Evolutionary conservation across 352 stramenopile species (phyloP), one percentile per base, ranked within the genome.

Genomic region (Globisporangium okanoganense): DNA sequence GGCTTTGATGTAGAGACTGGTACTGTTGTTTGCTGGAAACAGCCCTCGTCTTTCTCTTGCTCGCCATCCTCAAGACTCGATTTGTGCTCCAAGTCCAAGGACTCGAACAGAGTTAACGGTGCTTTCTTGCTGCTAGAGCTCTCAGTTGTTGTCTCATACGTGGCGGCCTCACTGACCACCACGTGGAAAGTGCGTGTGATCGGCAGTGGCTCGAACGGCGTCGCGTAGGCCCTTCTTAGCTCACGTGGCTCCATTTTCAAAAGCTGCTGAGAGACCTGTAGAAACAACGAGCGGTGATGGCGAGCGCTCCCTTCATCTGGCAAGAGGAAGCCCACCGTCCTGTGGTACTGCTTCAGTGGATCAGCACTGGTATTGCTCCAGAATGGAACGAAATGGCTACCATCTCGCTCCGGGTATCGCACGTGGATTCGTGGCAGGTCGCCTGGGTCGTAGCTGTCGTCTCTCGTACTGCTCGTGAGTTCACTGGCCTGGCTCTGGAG

Each of bases 151-250:
- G 14, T 1, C 18, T 27, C 35, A 44, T 5, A 31, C 9, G 20
- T 22, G 18, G 5, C n/a, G 13, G 57, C 52, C 14, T 35, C 47
- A 22, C 2, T 22, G 22, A 77, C 24, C 9, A 59, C 20, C 25
- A 82, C 64, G 14, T 65, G 64, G 53, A 84, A 82, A 8, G 74
- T 49, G 51, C 79, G 65, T 2, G 53, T 73, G 9, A 81, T 73
- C 9, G 67, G 57, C 29, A 79, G 64, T 3, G 67, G 50, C 52
- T 82, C 76, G 40, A 82, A 78, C 31, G 75, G 68, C 24, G 66
- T 74, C 2, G 61, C 62, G 24, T 62, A 70, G 40, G 61, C 49
- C 22, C 66, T 61, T 60, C 72, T 63, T 65, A 64, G 78, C 7
- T 84, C 64, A 1, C 51, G 61, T 20, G 62, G 53, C 2, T 38